Evolutionary conservation across 1,284 basidiomycete species (phyloP).

Genomic region (Fomitopsis betulina): DNA sequence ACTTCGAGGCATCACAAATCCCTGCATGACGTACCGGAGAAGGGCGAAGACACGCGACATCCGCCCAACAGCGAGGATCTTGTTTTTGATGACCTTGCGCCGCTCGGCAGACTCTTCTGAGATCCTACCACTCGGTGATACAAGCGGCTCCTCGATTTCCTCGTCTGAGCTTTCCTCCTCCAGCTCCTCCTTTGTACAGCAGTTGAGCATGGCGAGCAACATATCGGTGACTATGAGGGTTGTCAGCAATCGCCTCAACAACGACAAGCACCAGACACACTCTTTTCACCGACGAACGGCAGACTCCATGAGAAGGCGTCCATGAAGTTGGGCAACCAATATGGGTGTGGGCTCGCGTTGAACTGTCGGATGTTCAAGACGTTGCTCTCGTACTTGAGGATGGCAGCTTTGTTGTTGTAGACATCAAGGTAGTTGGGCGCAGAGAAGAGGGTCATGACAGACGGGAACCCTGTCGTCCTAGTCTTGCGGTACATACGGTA

Average conservation of each 20-base stretch:
- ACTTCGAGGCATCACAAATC: not conserved
- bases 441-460: slow-evolving; percentile 96
- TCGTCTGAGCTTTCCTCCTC: slow-evolving; percentile 84
- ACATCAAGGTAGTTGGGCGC: slow-evolving; percentile 96
- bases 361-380: slow-evolving; percentile 96
- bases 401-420: slow-evolving; percentile 96
- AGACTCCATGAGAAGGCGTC: slow-evolving; percentile 99
- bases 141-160: slow-evolving; percentile 32
- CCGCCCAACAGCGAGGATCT: slow-evolving; percentile 96
- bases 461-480: slow-evolving; percentile 88
- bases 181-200: slow-evolving; percentile 92
- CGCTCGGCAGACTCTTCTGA: slow-evolving; percentile 67
- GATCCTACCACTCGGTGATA: slow-evolving; percentile 31
- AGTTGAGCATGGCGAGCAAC: slow-evolving; percentile 92
- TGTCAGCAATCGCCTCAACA: slow-evolving; percentile 6
- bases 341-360: slow-evolving; percentile 94
- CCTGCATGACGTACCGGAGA: slow-evolving; percentile 65
- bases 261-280: slow-evolving; percentile 40
- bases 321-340: slow-evolving; percentile 98
- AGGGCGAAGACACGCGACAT: slow-evolving; percentile 97
- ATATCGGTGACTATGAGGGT: slow-evolving; percentile 79
- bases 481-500: slow-evolving; percentile 98
- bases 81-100: slow-evolving; percentile 90
- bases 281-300: slow-evolving; percentile 98
- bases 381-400: slow-evolving; percentile 95